Base-by-base conservation (phyloP, 1,284 basidiomycete genomes). In the Pyrrhoderma noxium region DNA sequence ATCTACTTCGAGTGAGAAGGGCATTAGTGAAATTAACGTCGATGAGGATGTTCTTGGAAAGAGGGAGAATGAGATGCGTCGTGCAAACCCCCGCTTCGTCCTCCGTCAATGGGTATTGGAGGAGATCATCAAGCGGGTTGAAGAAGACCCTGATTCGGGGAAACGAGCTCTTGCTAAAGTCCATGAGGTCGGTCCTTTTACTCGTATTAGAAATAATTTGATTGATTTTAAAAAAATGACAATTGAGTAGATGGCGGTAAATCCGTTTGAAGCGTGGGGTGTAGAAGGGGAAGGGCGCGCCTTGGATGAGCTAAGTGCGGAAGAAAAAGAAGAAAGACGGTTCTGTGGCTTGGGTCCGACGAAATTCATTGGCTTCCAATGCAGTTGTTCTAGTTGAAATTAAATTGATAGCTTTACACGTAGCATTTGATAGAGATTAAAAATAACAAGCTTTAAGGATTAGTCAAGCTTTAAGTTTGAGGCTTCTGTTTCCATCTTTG, bases 81-180 rank as follows among this genome's bases (percentile, higher is more conserved):
- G 56, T 8, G 79, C 74, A 18, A 96, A 97, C 62, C 93, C 93
- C 13, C 74, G 91, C 25, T 96, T 97, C 65, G 80, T 94, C 36
- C 68, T 96, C 53, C 73, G 93, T 53, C 93, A 96, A 67, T 96
- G 93, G 93, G 70, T 96, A 2, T 72, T 97, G 23, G 92, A 96
- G 64, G 92, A 95, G 62, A 81, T 89, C 23, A 94, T 94, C 63
- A 67, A 69, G 57, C 77, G 76, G 57, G 76, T 88, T 3, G 87
- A 91, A 62, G 67, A 66, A 48, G 83, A 89, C 60, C 62, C 68
- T 8, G 67, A 70, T 18, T 73, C 68, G 57, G 82, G 85, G 53
- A 78, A 76, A 67, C 68, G 74, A 54, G 70, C 85, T 14, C 69
- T 93, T 31, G 79, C 76, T 22, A 86, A 89, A 62, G 81, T 92